Evolutionary conservation across 1,284 basidiomycete species (phyloP), one percentile per base, ranked within the genome.

Genomic region (Microstroma glucosiphilum): DNA sequence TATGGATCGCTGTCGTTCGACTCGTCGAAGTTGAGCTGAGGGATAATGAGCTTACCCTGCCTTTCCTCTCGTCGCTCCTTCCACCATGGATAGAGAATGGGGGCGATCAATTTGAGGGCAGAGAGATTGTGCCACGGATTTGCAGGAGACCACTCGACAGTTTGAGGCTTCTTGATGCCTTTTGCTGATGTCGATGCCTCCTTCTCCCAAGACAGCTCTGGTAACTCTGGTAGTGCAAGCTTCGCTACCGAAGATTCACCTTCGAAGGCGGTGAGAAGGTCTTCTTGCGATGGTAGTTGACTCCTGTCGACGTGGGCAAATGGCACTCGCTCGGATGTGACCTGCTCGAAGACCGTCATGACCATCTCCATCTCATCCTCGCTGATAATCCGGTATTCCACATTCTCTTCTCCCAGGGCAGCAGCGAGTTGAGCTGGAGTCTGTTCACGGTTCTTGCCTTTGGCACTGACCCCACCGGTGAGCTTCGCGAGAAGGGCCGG

Each of bases 341-440:
- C 84, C 75, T 89, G 89, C 82, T 99, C 94, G 74, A 96, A 89
- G 49, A 96, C 82, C 54, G 91, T 91, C 90, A 97, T 94, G 64
- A 96, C 86, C 68, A 92, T 85, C 81, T 98, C 96, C 69, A 97
- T 94, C 70, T 91, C 88, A 71, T 96, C 91, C 76, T 96, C 91
- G 2, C 85, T 84, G 19, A 78, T 69, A 43, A 64, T 30, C n/a
- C 66, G 60, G 64, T 96, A 69, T 8, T 64, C 88, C 60, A 83
- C 78, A 15, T 88, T 78, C 1, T 81, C 76, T 7, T 72, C 60
- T 0, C 77, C 73, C 1, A 78, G 70, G 13, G 73, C 73, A 9
- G 73, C 69, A 13, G 86, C 85, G 57, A 85, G 85, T 67, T 81
- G 81, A 60, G 81, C 80, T 60, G 80, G 79, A 21, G 80, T 78